Evolutionary conservation across 2,329 filamentous ascomycete species (phyloP).

Genomic region (Teratosphaeria nubilosa): DNA sequence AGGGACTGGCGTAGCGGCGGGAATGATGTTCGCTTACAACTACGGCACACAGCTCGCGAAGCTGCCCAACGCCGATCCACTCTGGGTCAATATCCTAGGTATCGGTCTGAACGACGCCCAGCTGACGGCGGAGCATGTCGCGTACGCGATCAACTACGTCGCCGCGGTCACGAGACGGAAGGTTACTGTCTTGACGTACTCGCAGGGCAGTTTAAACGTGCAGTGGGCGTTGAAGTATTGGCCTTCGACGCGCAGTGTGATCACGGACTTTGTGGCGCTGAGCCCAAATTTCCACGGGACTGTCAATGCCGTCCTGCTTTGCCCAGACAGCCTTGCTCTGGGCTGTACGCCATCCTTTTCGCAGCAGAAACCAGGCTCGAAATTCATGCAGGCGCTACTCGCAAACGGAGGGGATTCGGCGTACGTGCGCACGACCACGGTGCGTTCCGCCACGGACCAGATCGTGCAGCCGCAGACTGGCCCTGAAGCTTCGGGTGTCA

Average conservation of each 20-base stretch:
- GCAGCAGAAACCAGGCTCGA: background rate
- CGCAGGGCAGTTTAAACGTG: conserved; percentile 20
- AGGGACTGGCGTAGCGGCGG: background rate
- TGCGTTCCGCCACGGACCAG: background rate
- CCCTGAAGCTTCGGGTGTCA: background rate
- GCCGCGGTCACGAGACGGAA: conserved; percentile 16
- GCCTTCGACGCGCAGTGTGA: conserved; percentile 18
- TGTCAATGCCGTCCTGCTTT: background rate
- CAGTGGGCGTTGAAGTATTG: conserved; percentile 24
- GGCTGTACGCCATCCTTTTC: background rate
- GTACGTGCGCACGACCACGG: background rate
- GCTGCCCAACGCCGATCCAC: background rate
- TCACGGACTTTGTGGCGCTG: conserved; percentile 17
- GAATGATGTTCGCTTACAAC: background rate
- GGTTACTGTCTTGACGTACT: conserved; percentile 16
- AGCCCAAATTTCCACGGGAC: conserved; percentile 20
- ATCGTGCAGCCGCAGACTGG: background rate
- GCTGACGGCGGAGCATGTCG: conserved; percentile 21
- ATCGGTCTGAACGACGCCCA: conserved; percentile 22
- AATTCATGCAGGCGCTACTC: background rate
- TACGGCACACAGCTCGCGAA: background rate
- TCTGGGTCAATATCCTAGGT: background rate
- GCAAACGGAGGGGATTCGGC: background rate
- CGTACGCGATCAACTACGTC: conserved; percentile 21
- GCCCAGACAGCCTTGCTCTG: background rate